phyloP scores from a whole-genome alignment of 2,329 filamentous ascomycete species.

The Xylaria sp. region DNA sequence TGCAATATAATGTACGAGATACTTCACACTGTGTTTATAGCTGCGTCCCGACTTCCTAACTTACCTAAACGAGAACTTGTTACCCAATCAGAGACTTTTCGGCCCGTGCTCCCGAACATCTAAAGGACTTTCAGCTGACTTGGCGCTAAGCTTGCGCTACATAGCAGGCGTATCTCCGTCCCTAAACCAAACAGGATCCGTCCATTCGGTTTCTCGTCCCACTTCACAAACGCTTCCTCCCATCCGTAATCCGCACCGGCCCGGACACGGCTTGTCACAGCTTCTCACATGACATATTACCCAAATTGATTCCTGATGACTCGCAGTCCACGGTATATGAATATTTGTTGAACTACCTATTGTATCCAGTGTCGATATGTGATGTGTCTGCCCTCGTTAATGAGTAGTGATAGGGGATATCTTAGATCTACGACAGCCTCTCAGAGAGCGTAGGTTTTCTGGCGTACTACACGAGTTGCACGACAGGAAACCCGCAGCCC shows the following conservation, averaged over 20 bases:
- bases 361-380: neutral
- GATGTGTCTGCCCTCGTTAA: neutral
- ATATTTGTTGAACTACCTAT: slow-evolving; percentile 16
- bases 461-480: neutral
- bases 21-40: neutral
- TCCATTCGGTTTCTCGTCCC: slow-evolving; percentile 13
- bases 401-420: slow-evolving; percentile 1
- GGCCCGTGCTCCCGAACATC: slow-evolving; percentile 37
- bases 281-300: slow-evolving; percentile 41
- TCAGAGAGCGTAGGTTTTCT: neutral
- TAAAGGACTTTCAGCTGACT: slow-evolving; percentile 31
- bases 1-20: neutral
- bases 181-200: slow-evolving; percentile 7
- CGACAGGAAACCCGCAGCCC: slow-evolving; percentile 11
- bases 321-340: neutral
- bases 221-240: slow-evolving; percentile 9
- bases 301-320: slow-evolving; percentile 33
- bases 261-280: slow-evolving; percentile 31
- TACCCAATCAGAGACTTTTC: slow-evolving; percentile 34
- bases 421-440: slow-evolving; percentile 11
- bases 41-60: neutral
- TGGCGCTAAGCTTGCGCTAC: slow-evolving; percentile 10
- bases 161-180: neutral
- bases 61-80: slow-evolving; percentile 33
- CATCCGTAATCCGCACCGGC: slow-evolving; percentile 19